Evolutionary conservation across 202 grass and related monocot genomes (phyloP).

Genomic region (Saccharum hybrid): DNA sequence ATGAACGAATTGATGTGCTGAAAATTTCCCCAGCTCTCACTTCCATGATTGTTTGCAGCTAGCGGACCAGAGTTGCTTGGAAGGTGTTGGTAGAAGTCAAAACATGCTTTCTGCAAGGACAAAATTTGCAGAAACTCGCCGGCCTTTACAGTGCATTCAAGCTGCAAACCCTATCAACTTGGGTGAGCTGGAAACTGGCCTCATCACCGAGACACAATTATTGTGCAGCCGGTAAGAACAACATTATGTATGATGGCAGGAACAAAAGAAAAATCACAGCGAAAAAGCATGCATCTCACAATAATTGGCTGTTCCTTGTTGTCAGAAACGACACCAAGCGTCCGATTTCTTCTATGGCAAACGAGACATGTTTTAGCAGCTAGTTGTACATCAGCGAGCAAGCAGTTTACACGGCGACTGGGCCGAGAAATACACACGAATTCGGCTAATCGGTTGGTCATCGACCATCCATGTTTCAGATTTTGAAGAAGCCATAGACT

Average conservation of each 20-base stretch:
- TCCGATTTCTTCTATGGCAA: conserved; percentile 9
- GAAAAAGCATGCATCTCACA: conserved; percentile 26
- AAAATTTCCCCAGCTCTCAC: not conserved
- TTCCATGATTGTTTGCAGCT: conserved; percentile 29
- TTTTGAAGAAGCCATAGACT: not conserved
- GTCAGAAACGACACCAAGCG: not conserved
- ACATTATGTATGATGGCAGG: conserved; percentile 38
- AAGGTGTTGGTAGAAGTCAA: conserved; percentile 29
- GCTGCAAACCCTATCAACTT: conserved; percentile 33
- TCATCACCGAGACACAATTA: conserved; percentile 47
- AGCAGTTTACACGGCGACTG: not conserved
- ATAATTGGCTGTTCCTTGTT: conserved; percentile 17
- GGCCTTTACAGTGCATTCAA: conserved; percentile 52
- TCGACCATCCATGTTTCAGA: not conserved
- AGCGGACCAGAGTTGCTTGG: conserved; percentile 12
- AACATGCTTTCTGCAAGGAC: conserved; percentile 42
- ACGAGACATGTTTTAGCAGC: not conserved
- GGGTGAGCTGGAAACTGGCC: conserved; percentile 56
- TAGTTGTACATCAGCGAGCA: not conserved
- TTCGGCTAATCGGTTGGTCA: too few species aligned
- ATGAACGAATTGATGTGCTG: not conserved
- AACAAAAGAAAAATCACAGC: conserved; percentile 16
- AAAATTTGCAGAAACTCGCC: conserved; percentile 42
- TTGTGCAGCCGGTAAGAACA: conserved; percentile 42
- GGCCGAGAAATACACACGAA: not conserved